Base-by-base conservation (phyloP, 208 protist species). In the Trypanosoma congolense region DNA sequence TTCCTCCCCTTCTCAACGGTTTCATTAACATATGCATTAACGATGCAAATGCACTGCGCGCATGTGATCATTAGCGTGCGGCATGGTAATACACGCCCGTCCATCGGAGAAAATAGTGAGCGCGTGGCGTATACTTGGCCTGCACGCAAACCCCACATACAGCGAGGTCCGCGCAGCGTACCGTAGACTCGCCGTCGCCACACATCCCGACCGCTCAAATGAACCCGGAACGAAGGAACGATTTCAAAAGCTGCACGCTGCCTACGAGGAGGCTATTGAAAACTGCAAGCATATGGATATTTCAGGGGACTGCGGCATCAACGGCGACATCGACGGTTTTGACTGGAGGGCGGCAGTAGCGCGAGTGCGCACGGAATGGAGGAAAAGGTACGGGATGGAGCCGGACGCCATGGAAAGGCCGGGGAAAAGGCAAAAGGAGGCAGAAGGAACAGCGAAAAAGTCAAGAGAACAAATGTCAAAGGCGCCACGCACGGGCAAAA, bases 261-360 rank as follows among this genome's bases (percentile, higher is more conserved):
- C 61, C 6, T 67, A 67, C 35, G 61, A 67, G 19, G 29, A 26
- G 24, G 61, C 61, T 12, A 6, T 67, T 1, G 45, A 54, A 19
- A 28, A 54, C 35, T 31, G 44, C 35, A 45, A 14, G 10, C 8
- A 1, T 30, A 36, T 10, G 4, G 29, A 18, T 4, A 1, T 6
- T 1, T 25, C 14, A 24, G 25, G 25, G 35, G 12, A 30, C 25
- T 18, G 3, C 38, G 25, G 16, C 21, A n/a, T 8, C 12, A 28
- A 12, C 30, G 30, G 30, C 26, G 46, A 22, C 12, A 0, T 35
- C n/a, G 33, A 26, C 1, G 42, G 41, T 0, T 66, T 59, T 40
- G 60, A 66, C 35, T 66, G 60, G 60, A 24, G 60, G 8, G 49
- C 59, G 25, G 59, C 56, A 42, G 50, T 51, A 25, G 59, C 59